A percentile compares a stretch with the other conserved stretches of the same genome.
Conservation (phyloP, 1,284 basidiomycete species). For the Volvariella volvacea region DNA sequence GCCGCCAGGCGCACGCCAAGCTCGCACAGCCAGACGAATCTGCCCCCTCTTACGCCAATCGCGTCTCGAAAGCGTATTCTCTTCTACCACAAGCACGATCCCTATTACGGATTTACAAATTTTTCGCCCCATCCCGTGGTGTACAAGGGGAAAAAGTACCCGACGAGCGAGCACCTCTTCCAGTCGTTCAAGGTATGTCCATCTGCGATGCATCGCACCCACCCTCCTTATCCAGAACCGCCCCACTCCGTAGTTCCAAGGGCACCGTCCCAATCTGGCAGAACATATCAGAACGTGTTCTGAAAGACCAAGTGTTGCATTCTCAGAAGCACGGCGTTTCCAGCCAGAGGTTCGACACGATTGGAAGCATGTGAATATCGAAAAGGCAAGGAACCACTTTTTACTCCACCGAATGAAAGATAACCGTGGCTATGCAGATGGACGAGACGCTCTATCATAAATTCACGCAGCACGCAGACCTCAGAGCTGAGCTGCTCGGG, state of each 20-base stretch:
- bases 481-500: constrained; percentile 45
- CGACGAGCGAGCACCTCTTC: constrained; percentile 64
- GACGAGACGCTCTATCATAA: constrained; percentile 51
- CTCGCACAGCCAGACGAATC: constrained; percentile 4
- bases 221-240: constrained; percentile 6
- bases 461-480: constrained; percentile 54
- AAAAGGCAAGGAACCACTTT: constrained; percentile 34
- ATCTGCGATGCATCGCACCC: not conserved
- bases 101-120: constrained; percentile 64
- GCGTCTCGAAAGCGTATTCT: constrained; percentile 28
- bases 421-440: constrained; percentile 37
- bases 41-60: no score
- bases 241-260: constrained; percentile 44
- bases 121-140: constrained; percentile 55
- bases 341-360: constrained; percentile 50
- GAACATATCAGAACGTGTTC: constrained; percentile 60
- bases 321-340: constrained; percentile 60
- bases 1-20: constrained; percentile 1
- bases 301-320: constrained; percentile 51
- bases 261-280: constrained; percentile 48
- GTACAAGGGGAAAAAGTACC: constrained; percentile 52
- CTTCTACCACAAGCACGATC: constrained; percentile 56
- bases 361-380: constrained; percentile 57
- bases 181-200: constrained; percentile 55
- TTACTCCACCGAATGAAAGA: constrained; percentile 1